Evolutionary conservation across 1,284 basidiomycete genomes (phyloP), one percentile per base, ranked within the genome.

Genomic region (Cryptococcus hybrid): DNA sequence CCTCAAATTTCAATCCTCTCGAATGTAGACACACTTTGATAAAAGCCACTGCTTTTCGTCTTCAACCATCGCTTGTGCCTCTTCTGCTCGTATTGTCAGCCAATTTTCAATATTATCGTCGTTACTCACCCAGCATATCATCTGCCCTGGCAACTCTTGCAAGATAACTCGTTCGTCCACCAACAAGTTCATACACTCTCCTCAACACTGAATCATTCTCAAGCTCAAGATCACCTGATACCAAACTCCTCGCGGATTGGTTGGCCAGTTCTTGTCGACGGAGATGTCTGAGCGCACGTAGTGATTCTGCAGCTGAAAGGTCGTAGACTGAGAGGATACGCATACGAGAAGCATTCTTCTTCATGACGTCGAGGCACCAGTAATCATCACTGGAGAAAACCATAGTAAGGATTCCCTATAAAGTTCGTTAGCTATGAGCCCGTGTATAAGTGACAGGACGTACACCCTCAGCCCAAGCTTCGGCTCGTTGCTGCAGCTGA

Each of bases 311-410:
- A 9, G 78, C 77, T 30, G 81, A 79, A 3, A 93, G 83, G 69
- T 92, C 89, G 53, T 84, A 85, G 37, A 90, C 85, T 2, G 87
- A 86, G 18, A 92, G 68, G 34, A 89, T 84, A 81, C 88, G 65
- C 88, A 90, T 88, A 47, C 87, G 83, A 61, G 84, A 87, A 0
- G 83, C 87, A 52, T 79, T 85, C 76, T 86, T 88, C 52, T 74
- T 75, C 64, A 79, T 71, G 67, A 71, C 70, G 59, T 77, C 76
- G 15, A 76, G 64, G 42, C 67, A 70, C 77, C 86, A 92, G 70
- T 87, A 89, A 70, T 91, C 88, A 65, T 92, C 88, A 3, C 86
- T 86, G 69, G 81, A 87, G 75, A 92, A 91, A 2, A 92, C 84
- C 76, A 90, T 82, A 2, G 88, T 89, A 65, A 88, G 74, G 55